Conservation (phyloP, 257 asterid species). For the Solanum chilense region DNA sequence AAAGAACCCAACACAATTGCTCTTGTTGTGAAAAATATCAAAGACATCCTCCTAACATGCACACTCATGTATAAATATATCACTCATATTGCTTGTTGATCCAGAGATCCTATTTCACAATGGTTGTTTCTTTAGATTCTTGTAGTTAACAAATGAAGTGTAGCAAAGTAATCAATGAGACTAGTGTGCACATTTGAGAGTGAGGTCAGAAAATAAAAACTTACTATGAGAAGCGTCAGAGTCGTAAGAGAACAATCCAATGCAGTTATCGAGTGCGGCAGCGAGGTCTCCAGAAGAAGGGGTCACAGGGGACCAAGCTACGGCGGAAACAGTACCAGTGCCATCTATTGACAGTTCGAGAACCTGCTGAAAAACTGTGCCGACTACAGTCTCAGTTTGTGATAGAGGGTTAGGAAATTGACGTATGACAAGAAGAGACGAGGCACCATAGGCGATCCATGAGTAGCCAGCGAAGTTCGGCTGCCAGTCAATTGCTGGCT, state of each 20-base stretch:
- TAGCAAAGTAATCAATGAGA: background rate
- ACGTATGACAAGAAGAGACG: conserved; percentile 70
- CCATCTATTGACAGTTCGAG: conserved; percentile 52
- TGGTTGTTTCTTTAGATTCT: background rate
- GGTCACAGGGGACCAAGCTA: conserved; percentile 69
- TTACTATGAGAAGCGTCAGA: conserved; percentile 42
- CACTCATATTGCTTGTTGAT: background rate
- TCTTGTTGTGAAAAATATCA: background rate
- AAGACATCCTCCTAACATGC: background rate
- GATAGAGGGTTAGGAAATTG: conserved; percentile 77
- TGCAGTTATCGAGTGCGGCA: conserved; percentile 48
- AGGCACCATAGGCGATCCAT: conserved; percentile 92
- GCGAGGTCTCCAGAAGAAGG: conserved; percentile 85
- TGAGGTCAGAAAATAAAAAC: conserved; percentile 10
- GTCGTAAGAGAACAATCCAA: conserved; percentile 37
- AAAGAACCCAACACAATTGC: background rate
- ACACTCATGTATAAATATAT: background rate
- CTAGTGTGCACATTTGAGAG: background rate
- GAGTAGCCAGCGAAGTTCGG: conserved; percentile 66
- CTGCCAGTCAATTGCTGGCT: conserved; percentile 57
- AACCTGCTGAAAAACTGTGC: conserved; percentile 70
- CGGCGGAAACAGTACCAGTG: conserved; percentile 42
- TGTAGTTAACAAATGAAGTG: background rate
- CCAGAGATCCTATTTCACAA: background rate
- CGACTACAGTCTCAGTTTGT: conserved; percentile 47